Conservation (phyloP, 768 basidiomycete genomes). For the Lentinula lateritia region DNA sequence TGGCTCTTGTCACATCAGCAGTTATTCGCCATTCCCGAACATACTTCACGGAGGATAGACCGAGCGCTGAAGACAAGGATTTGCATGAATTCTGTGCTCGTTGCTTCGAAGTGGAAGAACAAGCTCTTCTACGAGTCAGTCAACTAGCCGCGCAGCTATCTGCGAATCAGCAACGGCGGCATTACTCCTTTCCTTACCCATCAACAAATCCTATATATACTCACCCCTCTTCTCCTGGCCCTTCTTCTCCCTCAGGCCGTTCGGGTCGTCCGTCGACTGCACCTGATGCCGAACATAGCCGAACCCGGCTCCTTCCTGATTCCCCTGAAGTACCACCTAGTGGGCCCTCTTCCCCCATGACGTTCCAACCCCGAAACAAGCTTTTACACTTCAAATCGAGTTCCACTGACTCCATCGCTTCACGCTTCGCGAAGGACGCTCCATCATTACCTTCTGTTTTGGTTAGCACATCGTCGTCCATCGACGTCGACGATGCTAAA, state of each 20-base stretch:
- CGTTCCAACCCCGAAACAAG: slow-evolving; percentile 13
- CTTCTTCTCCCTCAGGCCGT: slow-evolving; percentile 10
- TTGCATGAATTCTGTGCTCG: slow-evolving; percentile 52
- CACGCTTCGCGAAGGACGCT: slow-evolving; percentile 14
- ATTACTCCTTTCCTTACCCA: slow-evolving; percentile 10
- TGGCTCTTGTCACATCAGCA: slow-evolving; percentile 70
- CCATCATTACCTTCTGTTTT: slow-evolving; percentile 9
- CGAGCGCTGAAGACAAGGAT: slow-evolving; percentile 30
- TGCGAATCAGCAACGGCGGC: slow-evolving; percentile 18
- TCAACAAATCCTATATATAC: background rate
- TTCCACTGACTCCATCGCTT: slow-evolving; percentile 53
- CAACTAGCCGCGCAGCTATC: slow-evolving; percentile 43
- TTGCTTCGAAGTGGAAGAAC: slow-evolving; percentile 69
- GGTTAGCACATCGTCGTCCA: slow-evolving; percentile 11
- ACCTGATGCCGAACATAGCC: slow-evolving; percentile 25
- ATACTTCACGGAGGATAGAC: slow-evolving; percentile 27
- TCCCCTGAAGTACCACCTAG: background rate
- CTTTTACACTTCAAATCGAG: slow-evolving; percentile 42
- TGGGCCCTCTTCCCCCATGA: slow-evolving; percentile 14
- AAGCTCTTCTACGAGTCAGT: slow-evolving; percentile 61
- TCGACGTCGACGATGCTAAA: slow-evolving; percentile 36
- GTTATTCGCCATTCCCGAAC: slow-evolving; percentile 62
- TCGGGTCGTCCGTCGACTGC: slow-evolving; percentile 44
- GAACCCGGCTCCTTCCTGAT: slow-evolving; percentile 6
- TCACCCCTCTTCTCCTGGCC: background rate